phyloP scores from a whole-genome alignment of 179 eudicot genomes.

The Patellifolia procumbens region DNA sequence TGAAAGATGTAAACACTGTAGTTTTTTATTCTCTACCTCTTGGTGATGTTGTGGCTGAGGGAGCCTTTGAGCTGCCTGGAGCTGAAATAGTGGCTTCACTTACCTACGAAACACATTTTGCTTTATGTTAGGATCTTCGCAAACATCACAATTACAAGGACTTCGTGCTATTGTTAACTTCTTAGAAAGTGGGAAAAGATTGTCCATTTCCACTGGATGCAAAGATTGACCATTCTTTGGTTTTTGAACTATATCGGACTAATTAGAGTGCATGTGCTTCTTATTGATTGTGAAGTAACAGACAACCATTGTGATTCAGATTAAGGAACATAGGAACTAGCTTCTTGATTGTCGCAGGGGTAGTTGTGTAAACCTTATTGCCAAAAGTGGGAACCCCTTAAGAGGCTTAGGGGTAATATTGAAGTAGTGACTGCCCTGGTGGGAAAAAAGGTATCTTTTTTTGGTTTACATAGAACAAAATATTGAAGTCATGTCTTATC shows the following conservation, averaged over 20 bases:
- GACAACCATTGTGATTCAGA: background rate
- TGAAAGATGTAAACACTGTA: background rate
- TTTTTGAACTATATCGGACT: background rate
- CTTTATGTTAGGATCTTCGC: background rate
- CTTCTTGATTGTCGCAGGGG: background rate
- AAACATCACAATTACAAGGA: conserved; percentile 4
- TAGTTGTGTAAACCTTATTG: background rate
- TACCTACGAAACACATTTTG: conserved; percentile 22
- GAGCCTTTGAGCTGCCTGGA: conserved; percentile 30
- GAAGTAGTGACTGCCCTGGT: background rate
- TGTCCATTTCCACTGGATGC: background rate
- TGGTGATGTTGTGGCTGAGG: conserved; percentile 25
- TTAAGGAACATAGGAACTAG: background rate
- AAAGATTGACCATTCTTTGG: background rate
- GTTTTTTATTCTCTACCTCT: conserved; percentile 18
- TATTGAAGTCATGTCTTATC: background rate
- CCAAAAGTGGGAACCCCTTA: background rate
- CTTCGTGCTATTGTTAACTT: background rate
- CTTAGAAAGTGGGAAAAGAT: background rate
- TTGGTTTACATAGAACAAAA: conserved; percentile 1
- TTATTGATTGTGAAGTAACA: background rate
- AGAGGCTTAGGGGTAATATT: background rate
- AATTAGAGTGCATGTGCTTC: background rate
- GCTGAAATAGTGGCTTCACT: conserved; percentile 35
- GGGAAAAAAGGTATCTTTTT: background rate